A percentile compares a stretch with the other conserved stretches of the same genome.
These are phyloP conservation scores for Kokia cookei DNA, from an alignment of 441 rosid species.

Conservation along the genomic window DNA sequence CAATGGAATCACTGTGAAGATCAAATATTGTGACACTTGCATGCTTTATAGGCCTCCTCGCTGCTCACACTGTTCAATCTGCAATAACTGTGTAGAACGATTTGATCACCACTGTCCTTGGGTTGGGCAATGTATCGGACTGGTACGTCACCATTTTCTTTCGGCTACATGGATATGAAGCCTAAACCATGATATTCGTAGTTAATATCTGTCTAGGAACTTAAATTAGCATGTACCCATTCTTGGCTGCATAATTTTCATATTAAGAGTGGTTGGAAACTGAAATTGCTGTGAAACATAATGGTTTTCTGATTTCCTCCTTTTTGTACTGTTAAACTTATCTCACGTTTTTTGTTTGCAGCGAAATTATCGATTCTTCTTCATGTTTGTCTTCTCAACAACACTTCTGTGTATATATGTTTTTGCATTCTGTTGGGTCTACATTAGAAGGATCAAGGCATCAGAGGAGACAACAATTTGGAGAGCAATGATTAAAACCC, in stretches of 20 bases:
- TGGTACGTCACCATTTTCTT: slow-evolving; percentile 31
- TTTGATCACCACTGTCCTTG: slow-evolving; percentile 85
- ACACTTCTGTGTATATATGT: slow-evolving; percentile 58
- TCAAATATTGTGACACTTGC: slow-evolving; percentile 76
- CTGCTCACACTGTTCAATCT: slow-evolving; percentile 75
- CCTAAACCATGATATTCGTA: neutral
- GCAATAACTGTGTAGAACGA: slow-evolving; percentile 70
- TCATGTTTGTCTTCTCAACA: slow-evolving; percentile 61
- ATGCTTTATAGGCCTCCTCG: slow-evolving; percentile 76
- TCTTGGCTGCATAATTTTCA: neutral
- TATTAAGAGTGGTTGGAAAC: neutral
- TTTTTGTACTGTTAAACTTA: neutral
- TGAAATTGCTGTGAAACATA: neutral
- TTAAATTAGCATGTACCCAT: neutral
- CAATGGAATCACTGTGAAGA: slow-evolving; percentile 49
- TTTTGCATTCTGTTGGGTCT: slow-evolving; percentile 64
- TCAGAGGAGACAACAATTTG: slow-evolving; percentile 36
- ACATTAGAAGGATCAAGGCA: slow-evolving; percentile 25
- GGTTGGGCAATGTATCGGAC: slow-evolving; percentile 80
- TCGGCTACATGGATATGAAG: neutral
- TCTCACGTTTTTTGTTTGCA: slow-evolving; percentile 17
- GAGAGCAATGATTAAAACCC: slow-evolving; percentile 45
- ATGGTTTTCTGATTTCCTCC: neutral
- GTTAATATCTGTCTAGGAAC: neutral
- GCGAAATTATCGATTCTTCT: slow-evolving; percentile 67